Base-by-base conservation (phyloP, 2,329 filamentous ascomycete species). In the Cladorrhinum sp. region DNA sequence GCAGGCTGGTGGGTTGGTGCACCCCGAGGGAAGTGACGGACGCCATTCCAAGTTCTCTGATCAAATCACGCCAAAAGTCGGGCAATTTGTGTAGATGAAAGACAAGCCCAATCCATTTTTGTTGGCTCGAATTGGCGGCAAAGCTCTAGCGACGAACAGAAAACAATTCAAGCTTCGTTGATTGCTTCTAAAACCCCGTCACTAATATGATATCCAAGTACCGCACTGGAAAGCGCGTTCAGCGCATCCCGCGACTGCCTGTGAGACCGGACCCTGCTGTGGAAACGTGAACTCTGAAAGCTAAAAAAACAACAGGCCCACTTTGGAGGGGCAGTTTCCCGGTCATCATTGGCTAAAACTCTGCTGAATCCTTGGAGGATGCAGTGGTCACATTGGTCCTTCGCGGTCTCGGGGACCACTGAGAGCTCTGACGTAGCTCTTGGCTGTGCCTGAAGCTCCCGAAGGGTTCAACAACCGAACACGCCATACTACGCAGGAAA, bases 21-120 rank as follows among this genome's bases (percentile, higher is more conserved):
- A 96, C 82, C 74, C 95, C 95, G 70, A 97, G 84, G 66, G 93
- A 97, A 75, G 86, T 90, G 77, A 97, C 86, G 72, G 90, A 87
- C 68, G 93, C 93, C 96, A 99, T 99, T 51, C 10, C 45, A 24
- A 23, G 27, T 8, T 20, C 18, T 16, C 38, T 20, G 27, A 22
- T 23, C 25, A 56, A 54, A 38, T 29, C 55, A 58, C 50, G 45
- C 57, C 55, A 55, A 60, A 60, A 18, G 29, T 38, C 23, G 53
- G 50, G 13, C 25, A 36, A 23, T 18, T 10, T 29, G 48, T 50
- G 52, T 49, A 41, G 61, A 9, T 18, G 13, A 25, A 18, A 3
- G 48, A 18, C n/a, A 22, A 51, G 27, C 20, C 16, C 32, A 22
- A 55, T 36, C 65, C 63, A 65, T 64, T 25, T 59, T 54, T 54